A percentile compares a stretch with the other conserved stretches of the same genome.
Conservation (phyloP, 1,139 yeast species). For the Kodamaea anthophila region DNA sequence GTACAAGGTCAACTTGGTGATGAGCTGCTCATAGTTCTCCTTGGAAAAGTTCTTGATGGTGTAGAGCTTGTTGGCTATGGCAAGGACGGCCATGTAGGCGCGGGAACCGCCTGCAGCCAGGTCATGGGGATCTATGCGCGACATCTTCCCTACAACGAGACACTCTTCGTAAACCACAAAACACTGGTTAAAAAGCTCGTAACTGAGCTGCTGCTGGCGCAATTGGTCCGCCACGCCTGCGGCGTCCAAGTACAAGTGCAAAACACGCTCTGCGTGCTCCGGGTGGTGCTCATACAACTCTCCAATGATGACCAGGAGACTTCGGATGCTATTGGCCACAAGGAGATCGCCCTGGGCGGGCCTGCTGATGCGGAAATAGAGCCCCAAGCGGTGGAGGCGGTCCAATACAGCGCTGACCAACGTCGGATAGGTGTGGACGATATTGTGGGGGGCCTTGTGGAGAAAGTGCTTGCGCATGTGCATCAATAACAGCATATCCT, state of each 20-base stretch:
- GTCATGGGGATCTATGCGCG: conserved; percentile 30
- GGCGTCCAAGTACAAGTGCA: conserved; percentile 47
- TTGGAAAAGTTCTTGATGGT: conserved; percentile 49
- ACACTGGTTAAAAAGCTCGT: conserved; percentile 85
- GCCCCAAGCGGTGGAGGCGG: conserved; percentile 50
- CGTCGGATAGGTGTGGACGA: conserved; percentile 69
- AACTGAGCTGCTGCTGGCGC: conserved; percentile 49
- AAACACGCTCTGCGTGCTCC: conserved; percentile 44
- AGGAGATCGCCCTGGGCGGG: conserved; percentile 17
- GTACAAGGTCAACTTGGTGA: conserved; percentile 78
- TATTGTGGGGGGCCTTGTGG: conserved; percentile 47
- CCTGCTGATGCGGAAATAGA: conserved; percentile 13
- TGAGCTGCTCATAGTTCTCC: conserved; percentile 72
- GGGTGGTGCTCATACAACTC: conserved; percentile 54
- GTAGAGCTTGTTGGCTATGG: conserved; percentile 59
- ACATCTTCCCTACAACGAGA: conserved; percentile 20
- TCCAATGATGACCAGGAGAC: conserved; percentile 62
- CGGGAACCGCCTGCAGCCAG: conserved; percentile 33
- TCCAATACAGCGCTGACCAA: conserved; percentile 55
- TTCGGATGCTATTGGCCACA: conserved; percentile 57
- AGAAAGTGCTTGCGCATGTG: conserved; percentile 50
- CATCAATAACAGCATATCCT: conserved; percentile 51
- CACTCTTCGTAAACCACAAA: conserved; percentile 85
- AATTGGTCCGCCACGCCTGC: conserved; percentile 77
- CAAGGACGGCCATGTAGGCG: conserved; percentile 33